Percentiles rank a stretch among this genome's conserved stretches.
phyloP scores from a whole-genome alignment of 148 eudicot species.

The Arctostaphylos glauca region DNA sequence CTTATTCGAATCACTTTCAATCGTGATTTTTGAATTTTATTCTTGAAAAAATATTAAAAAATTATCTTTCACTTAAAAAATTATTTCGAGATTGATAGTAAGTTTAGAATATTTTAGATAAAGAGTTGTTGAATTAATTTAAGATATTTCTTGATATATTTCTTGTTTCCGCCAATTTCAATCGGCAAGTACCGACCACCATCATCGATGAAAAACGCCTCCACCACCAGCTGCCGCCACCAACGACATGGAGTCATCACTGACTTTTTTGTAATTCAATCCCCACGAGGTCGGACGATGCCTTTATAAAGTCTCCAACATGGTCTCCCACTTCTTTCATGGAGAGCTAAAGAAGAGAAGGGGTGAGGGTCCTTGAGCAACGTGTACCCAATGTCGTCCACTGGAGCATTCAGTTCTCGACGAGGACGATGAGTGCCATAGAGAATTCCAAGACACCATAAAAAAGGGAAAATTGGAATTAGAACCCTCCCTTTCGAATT shows the following conservation, averaged over 20 bases:
- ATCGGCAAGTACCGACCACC: no score
- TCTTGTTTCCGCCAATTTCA: no score
- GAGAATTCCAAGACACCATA: slow-evolving; percentile 29
- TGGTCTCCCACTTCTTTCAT: background rate
- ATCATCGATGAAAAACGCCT: no score
- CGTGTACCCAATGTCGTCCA: slow-evolving; percentile 28
- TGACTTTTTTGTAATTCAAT: background rate
- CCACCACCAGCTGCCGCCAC: no score
- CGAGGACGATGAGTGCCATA: slow-evolving; percentile 45
- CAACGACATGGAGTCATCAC: background rate
- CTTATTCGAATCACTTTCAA: no score
- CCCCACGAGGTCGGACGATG: background rate
- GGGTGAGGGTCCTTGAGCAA: slow-evolving; percentile 29
- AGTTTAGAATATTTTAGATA: no score
- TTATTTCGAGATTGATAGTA: no score
- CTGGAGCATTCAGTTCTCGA: slow-evolving; percentile 11
- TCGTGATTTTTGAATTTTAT: no score
- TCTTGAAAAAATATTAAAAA: no score
- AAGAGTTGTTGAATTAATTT: no score
- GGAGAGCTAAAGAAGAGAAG: slow-evolving; percentile 18
- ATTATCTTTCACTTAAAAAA: no score
- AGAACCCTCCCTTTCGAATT: slow-evolving; percentile 54
- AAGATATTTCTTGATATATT: no score
- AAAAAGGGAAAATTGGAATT: slow-evolving; percentile 51
- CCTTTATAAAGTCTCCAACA: background rate